Evolutionary conservation across 805 yeast species (phyloP), one percentile per base, ranked within the genome.

Genomic region (Saccharomyces eubayanus): DNA sequence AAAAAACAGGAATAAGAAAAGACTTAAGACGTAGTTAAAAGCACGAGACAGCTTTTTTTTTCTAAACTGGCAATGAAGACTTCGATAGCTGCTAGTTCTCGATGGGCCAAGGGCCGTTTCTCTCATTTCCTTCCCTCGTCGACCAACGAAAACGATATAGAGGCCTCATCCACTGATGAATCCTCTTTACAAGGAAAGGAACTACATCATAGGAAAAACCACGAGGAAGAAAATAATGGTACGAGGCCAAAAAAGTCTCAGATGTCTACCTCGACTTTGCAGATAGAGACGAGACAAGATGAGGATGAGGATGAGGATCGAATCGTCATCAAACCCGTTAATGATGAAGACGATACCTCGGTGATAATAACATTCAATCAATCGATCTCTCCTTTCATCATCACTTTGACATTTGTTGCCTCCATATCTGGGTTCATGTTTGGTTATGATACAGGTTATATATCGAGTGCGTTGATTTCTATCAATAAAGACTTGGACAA

Each of bases 371-470:
- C 79, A 0, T 72, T 80, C 68, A 76, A 77, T 61, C 76, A 78
- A 11, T 77, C 72, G 54, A 84, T 88, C 2, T 77, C 94, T 10
- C 70, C 75, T 6, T 71, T 87, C 62, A 89, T 90, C 50, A 72
- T 89, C 27, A 71, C 80, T 28, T 71, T 90, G 51, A 87, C 96
- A 0, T 74, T 84, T 50, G 83, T 84, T 28, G 82, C 97, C 0
- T 90, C 97, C 6, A 85, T 92, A 57, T 90, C 97, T 0, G 98
- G 98, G 1, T 89, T 91, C 72, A 82, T 92, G 89, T 92, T 92
- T 72, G 99, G 99, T 61, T 92, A 92, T 66, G 99, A 92, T 70
- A 92, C 98, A 0, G 98, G 98, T 61, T 92, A 92, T 71, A 91
- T 92, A 46, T 92, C 98, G 3, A 84, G 95, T 20, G 97, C 97